Conservation (phyloP, 1,284 basidiomycete genomes). For the Athelia psychrophila region DNA sequence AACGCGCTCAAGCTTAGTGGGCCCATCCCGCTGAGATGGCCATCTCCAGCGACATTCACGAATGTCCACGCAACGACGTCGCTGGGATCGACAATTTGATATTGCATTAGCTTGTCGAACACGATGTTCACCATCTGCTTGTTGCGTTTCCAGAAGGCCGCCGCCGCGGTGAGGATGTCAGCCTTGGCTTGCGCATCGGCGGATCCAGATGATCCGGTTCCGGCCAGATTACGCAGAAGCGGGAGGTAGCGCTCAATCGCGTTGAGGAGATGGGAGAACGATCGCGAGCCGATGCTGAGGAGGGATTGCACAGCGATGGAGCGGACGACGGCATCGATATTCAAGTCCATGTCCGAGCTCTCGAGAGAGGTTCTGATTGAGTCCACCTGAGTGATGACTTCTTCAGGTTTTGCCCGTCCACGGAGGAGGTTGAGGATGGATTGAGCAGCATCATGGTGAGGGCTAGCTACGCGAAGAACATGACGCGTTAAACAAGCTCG, state of each 20-base stretch:
- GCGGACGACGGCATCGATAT: slow-evolving; percentile 67
- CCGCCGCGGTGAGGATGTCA: slow-evolving; percentile 71
- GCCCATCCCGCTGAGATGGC: slow-evolving; percentile 23
- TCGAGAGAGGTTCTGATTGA: slow-evolving; percentile 65
- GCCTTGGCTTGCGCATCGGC: slow-evolving; percentile 60
- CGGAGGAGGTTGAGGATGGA: slow-evolving; percentile 82
- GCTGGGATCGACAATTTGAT: slow-evolving; percentile 93
- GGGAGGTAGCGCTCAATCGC: slow-evolving; percentile 96
- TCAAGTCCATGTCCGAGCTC: slow-evolving; percentile 48
- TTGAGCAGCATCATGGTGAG: slow-evolving; percentile 78
- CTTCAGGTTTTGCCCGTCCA: slow-evolving; percentile 72
- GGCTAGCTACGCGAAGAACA: slow-evolving; percentile 47
- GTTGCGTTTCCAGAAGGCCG: slow-evolving; percentile 78
- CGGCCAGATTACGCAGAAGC: slow-evolving; percentile 74
- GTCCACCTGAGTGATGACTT: slow-evolving; percentile 77
- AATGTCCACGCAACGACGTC: slow-evolving; percentile 93
- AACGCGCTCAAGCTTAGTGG: slow-evolving; percentile 52
- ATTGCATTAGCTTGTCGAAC: slow-evolving; percentile 97
- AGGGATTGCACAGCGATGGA: slow-evolving; percentile 89
- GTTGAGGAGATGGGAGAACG: slow-evolving; percentile 97
- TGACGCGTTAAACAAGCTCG: background rate
- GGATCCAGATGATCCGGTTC: slow-evolving; percentile 31
- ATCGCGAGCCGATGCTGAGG: slow-evolving; percentile 88
- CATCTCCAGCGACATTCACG: slow-evolving; percentile 37
- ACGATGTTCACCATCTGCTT: slow-evolving; percentile 88